phyloP scores from a whole-genome alignment of 306 rosid species.

The Albizia julibrissin region DNA sequence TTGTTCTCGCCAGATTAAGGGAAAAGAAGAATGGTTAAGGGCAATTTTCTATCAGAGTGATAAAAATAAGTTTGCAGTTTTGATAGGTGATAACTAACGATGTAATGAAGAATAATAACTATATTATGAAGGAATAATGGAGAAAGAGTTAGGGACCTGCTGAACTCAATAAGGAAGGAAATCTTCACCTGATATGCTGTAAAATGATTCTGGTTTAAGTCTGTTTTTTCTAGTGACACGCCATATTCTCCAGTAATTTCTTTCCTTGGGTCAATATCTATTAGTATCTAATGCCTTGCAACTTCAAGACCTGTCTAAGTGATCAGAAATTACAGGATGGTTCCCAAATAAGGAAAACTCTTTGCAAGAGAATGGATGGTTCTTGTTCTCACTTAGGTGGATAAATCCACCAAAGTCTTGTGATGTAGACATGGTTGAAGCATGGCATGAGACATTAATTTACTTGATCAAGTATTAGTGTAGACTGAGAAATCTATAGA shows the following conservation, averaged over 20 bases:
- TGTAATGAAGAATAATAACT: background rate
- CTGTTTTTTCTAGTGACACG: constrained; percentile 11
- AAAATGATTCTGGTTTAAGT: background rate
- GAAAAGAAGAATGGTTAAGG: background rate
- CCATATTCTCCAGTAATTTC: background rate
- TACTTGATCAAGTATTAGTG: constrained; percentile 24
- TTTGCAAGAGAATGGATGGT: background rate
- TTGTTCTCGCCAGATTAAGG: background rate
- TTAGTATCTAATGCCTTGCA: background rate
- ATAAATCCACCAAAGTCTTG: constrained; percentile 11
- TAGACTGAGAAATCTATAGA: constrained; percentile 39
- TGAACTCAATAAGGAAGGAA: constrained; percentile 1
- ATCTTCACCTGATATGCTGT: background rate
- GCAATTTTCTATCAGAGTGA: background rate
- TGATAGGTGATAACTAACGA: background rate
- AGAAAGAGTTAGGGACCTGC: background rate
- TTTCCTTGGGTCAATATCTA: background rate
- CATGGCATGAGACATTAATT: constrained; percentile 24
- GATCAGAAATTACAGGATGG: constrained; percentile 9
- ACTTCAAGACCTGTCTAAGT: constrained; percentile 1
- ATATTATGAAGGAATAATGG: background rate
- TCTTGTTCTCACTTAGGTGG: constrained; percentile 15
- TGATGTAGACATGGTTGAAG: constrained; percentile 10
- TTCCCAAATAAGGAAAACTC: background rate
- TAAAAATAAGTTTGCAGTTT: background rate